Base-by-base conservation (phyloP, 1,284 basidiomycete genomes). In the Ganoderma resinaceum region DNA sequence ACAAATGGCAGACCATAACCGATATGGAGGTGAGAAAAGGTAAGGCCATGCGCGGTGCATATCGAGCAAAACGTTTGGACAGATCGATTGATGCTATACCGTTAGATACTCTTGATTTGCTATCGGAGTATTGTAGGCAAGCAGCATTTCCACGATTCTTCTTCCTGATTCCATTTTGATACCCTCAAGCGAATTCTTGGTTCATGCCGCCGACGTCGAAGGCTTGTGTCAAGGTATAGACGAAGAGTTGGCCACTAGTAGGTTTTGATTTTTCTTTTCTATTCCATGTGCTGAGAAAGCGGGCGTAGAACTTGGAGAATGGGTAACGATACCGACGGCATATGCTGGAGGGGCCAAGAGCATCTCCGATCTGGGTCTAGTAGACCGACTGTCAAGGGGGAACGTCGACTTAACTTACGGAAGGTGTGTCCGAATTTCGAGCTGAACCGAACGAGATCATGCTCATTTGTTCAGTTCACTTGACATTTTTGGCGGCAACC, bases 181-280 rank as follows among this genome's bases (percentile, higher is more conserved):
- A 5, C 1, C 57, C 77, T 33, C 26, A 12, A 97, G 96, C 75
- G 98, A 99, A 80, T 96, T 99, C 75, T 82, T 99, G 46, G 89
- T 99, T 55, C 98, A 99, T 80, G 97, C 98, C 0, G 98, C 98
- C 5, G 98, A 99, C 76, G 96, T 99, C 4, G 98, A 99, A 80
- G 98, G 98, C 0, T 83, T 99, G 38, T 99, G 98, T 80, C 91
- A 96, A 82, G 98, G 98, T 0, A 97, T 99, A 69, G 98, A 99
- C 78, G 90, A 96, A 78, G 90, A 93, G 35, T 87, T 99, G 8
- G 97, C 99, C 7, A 74, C 82, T 72, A 91, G 97, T 95, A 74
- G 73, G 91, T 35, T 35, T 11, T 1, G 16, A 35, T 62, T 46
- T 46, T 60, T 23, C 12, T 4, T 43, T 2, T 20, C 9, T 14